Conservation (phyloP, 495 filamentous ascomycete species). For the Niebla homalea region DNA sequence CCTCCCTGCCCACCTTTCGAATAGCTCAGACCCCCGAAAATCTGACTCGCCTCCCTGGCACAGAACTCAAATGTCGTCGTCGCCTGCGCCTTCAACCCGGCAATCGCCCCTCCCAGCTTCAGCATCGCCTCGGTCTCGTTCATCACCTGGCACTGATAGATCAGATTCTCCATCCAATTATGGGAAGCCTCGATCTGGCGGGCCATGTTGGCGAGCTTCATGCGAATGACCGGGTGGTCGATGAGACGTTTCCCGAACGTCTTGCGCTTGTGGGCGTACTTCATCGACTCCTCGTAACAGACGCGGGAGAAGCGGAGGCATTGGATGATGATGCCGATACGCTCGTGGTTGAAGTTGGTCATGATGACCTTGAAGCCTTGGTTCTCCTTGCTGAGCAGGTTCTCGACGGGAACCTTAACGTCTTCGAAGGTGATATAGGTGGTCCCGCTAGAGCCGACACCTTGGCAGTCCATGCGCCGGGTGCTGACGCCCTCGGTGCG, state of each 20-base stretch:
- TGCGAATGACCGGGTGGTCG: conserved; percentile 91
- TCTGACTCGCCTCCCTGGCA: conserved; percentile 90
- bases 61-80: conserved; percentile 96
- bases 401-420: conserved; percentile 96
- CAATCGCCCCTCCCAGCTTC: conserved; percentile 87
- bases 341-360: conserved; percentile 99
- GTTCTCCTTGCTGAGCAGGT: conserved; percentile 94
- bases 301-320: conserved; percentile 90
- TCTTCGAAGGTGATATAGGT: conserved; percentile 98
- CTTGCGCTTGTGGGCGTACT: conserved; percentile 89
- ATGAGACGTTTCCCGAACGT: conserved; percentile 95
- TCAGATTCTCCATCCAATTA: conserved; percentile 93
- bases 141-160: conserved; percentile 90
- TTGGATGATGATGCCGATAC: conserved; percentile 97
- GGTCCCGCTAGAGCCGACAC: conserved; percentile 87
- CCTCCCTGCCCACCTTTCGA: conserved; percentile 85
- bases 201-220: conserved; percentile 97
- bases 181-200: conserved; percentile 92
- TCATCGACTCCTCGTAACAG: conserved; percentile 90
- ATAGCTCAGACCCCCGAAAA: conserved; percentile 92
- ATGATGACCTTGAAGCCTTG: conserved; percentile 97
- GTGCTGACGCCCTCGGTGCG: conserved; percentile 78
- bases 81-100: conserved; percentile 81
- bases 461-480: conserved; percentile 94
- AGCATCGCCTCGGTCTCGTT: conserved; percentile 91